A percentile compares a stretch with the other conserved stretches of the same genome.
Conservation (phyloP, 78 protist species). For the Protostelium mycophagum region DNA sequence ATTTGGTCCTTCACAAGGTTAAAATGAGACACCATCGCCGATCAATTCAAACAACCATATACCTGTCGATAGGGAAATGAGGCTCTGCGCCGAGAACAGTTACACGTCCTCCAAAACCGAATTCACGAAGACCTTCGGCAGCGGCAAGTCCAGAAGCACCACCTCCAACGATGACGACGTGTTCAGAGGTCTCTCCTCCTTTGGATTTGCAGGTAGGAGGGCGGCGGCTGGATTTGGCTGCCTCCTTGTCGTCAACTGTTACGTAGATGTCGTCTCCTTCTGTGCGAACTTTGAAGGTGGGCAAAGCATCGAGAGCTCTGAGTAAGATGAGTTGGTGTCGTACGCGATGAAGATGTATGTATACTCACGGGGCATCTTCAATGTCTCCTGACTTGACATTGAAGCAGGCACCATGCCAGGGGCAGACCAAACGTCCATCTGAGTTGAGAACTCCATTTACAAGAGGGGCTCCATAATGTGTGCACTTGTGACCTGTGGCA, state of each 20-base stretch:
- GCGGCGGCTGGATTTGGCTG: not conserved
- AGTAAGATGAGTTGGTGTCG: not conserved
- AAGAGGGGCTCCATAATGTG: constrained; percentile 20
- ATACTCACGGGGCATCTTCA: constrained; percentile 11
- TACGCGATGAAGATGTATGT: not conserved
- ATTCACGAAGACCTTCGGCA: constrained; percentile 6
- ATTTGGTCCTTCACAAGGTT: not conserved
- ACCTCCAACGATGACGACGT: constrained; percentile 11
- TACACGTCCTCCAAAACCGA: constrained; percentile 11
- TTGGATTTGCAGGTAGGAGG: not conserved
- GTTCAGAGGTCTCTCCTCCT: not conserved
- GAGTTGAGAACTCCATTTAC: constrained; percentile 3
- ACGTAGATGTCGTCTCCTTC: not conserved
- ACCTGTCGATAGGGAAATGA: constrained; percentile 12
- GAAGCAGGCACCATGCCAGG: constrained; percentile 37
- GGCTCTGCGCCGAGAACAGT: constrained; percentile 1
- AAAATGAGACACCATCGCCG: not conserved
- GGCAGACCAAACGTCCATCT: constrained; percentile 6
- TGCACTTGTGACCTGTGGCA: constrained; percentile 1
- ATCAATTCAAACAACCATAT: no score
- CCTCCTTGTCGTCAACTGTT: not conserved
- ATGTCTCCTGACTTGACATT: constrained; percentile 17
- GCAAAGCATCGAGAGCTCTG: not conserved
- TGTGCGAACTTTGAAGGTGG: not conserved
- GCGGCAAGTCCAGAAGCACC: constrained; percentile 9